Percentiles rank a stretch among this genome's conserved stretches.
Conservation (phyloP, 352 stramenopile genomes). For the Stephanocyclus meneghinianus region DNA sequence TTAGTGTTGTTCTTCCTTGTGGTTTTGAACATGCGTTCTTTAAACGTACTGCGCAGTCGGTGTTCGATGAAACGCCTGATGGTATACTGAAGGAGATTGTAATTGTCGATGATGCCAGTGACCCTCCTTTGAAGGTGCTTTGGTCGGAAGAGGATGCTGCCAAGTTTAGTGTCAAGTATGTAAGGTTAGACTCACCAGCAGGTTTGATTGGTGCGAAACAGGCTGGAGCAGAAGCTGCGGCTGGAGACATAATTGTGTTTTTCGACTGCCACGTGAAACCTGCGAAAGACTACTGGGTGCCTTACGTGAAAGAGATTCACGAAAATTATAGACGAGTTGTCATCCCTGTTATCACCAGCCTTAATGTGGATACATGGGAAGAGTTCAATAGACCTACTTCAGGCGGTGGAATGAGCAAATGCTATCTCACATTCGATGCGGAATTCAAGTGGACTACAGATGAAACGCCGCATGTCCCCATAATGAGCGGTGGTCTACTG, state of each 20-base stretch:
- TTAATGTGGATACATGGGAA: constrained; percentile 50
- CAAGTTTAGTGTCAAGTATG: constrained; percentile 46
- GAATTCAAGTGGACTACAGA: constrained; percentile 54
- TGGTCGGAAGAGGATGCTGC: constrained; percentile 32
- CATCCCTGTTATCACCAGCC: constrained; percentile 41
- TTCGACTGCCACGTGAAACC: constrained; percentile 56
- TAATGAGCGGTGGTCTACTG: constrained; percentile 45
- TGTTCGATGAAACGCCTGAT: constrained; percentile 39
- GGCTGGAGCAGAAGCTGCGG: constrained; percentile 36
- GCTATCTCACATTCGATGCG: constrained; percentile 52
- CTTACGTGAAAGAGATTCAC: constrained; percentile 34
- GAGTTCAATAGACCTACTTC: constrained; percentile 26
- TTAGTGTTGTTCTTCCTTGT: constrained; percentile 48
- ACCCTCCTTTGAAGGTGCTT: constrained; percentile 20
- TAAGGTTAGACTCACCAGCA: constrained; percentile 25
- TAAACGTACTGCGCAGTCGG: constrained; percentile 31
- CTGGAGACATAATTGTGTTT: constrained; percentile 51
- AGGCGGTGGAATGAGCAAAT: constrained; percentile 48
- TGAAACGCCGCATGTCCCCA: constrained; percentile 49
- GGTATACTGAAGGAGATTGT: constrained; percentile 51
- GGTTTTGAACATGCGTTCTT: constrained; percentile 51
- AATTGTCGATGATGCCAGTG: constrained; percentile 49
- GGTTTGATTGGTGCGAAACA: constrained; percentile 46
- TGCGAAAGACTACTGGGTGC: constrained; percentile 41
- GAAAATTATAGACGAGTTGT: constrained; percentile 50